Conservation (phyloP, 371 early-diverging fungal genomes). For the Mucor saturninus region DNA sequence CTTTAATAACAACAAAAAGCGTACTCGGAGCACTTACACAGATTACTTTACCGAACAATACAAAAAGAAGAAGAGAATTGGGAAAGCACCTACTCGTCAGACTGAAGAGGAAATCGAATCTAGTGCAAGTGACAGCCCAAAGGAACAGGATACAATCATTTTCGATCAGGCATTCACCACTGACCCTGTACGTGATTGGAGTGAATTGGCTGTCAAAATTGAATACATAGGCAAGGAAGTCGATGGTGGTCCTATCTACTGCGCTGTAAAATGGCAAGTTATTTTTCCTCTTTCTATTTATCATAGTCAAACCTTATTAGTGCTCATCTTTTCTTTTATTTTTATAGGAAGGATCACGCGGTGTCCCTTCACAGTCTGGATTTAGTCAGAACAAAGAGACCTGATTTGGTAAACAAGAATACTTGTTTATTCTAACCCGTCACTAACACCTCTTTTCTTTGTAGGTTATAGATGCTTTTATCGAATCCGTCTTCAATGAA, state of each 20-base stretch:
- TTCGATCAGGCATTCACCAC: conserved; percentile 11
- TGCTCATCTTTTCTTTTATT: neutral
- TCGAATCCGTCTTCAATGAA: neutral
- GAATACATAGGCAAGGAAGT: conserved; percentile 25
- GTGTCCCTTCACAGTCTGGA: conserved; percentile 19
- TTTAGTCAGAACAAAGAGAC: conserved; percentile 21
- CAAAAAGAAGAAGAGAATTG: conserved; percentile 12
- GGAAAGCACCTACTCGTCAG: neutral
- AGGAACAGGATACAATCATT: neutral
- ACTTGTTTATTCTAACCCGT: neutral
- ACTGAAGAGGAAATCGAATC: neutral
- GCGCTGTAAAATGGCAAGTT: conserved; percentile 21
- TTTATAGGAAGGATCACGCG: conserved; percentile 19
- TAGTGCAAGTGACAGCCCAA: neutral
- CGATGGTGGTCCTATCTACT: conserved; percentile 10
- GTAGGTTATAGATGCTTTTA: conserved; percentile 17
- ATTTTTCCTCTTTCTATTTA: neutral
- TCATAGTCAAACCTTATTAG: neutral
- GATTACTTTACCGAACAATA: conserved; percentile 21
- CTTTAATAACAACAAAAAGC: neutral
- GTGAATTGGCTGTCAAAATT: conserved; percentile 8
- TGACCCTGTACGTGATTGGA: conserved; percentile 19
- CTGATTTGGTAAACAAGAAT: conserved; percentile 17
- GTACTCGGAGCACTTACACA: neutral
- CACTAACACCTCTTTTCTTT: neutral